Percentiles rank a stretch among this genome's conserved stretches.
phyloP scores from a whole-genome alignment of 1,284 basidiomycete species.

The Volvariella volvacea region DNA sequence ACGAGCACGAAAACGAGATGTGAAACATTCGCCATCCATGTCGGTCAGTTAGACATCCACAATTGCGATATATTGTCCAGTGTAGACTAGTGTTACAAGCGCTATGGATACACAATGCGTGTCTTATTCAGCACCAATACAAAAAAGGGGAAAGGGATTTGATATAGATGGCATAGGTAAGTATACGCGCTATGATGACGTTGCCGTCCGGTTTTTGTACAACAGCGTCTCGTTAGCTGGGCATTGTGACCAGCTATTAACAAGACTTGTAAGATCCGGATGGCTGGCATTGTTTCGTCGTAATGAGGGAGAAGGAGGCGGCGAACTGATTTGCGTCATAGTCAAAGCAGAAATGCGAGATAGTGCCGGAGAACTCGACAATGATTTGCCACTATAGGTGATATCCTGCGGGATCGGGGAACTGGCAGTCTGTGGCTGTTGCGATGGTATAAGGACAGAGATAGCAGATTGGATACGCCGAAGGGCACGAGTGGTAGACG shows the following conservation, averaged over 20 bases:
- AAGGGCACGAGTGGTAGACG: constrained; percentile 15
- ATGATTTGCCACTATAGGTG: neutral
- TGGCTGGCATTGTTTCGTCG: constrained; percentile 43
- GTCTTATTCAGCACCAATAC: too few relatives aligned
- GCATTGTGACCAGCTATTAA: constrained; percentile 50
- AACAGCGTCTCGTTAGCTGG: constrained; percentile 49
- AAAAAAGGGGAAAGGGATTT: too few relatives aligned
- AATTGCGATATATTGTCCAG: too few relatives aligned
- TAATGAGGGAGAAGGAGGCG: constrained; percentile 42
- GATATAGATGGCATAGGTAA: too few relatives aligned
- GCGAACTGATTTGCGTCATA: constrained; percentile 27
- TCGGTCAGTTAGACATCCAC: neutral
- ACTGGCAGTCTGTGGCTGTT: constrained; percentile 12
- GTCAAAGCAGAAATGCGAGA: constrained; percentile 13
- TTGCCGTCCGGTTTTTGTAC: constrained; percentile 19
- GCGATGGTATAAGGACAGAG: constrained; percentile 21
- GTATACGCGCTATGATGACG: constrained; percentile 9
- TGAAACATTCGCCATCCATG: constrained; percentile 15
- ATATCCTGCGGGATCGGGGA: constrained; percentile 12
- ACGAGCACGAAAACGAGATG: constrained; percentile 43
- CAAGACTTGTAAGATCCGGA: constrained; percentile 50
- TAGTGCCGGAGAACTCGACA: constrained; percentile 1
- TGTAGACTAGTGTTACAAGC: too few relatives aligned
- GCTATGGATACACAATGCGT: too few relatives aligned
- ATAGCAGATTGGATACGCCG: constrained; percentile 37